Conservation (phyloP, 352 stramenopile genomes). For the Hyaloperonospora arabidopsidis region DNA sequence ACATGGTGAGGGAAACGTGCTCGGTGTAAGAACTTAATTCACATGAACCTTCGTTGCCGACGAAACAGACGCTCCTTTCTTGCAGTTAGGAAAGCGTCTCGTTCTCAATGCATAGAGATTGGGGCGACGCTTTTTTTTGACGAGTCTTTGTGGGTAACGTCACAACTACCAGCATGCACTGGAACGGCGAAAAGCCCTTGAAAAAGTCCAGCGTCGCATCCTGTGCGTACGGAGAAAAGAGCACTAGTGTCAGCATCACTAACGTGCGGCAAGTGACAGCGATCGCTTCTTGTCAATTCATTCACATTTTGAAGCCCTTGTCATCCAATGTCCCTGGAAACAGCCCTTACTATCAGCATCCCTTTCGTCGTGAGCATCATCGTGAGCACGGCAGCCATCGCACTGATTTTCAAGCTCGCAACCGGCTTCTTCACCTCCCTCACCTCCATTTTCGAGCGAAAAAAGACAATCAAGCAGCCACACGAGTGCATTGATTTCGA, state of each 20-base stretch:
- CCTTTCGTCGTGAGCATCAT: constrained; percentile 29
- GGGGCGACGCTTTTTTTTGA: not conserved
- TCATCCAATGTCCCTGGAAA: constrained; percentile 13
- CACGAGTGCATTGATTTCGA: constrained; percentile 21
- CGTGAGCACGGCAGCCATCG: constrained; percentile 25
- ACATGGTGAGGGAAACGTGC: too few species aligned
- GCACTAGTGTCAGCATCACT: constrained; percentile 1
- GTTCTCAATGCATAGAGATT: too few species aligned
- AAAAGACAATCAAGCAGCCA: constrained; percentile 10
- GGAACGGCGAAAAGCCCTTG: constrained; percentile 9
- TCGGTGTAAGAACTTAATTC: too few species aligned
- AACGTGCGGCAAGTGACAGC: constrained; percentile 2
- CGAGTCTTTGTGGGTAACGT: not conserved
- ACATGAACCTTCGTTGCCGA: not conserved
- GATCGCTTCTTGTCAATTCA: constrained; percentile 9
- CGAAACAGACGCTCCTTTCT: too few species aligned
- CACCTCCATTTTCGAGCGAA: constrained; percentile 5
- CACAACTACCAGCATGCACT: not conserved
- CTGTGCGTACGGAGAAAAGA: constrained; percentile 8
- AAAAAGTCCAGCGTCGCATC: constrained; percentile 8
- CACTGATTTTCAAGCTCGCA: constrained; percentile 36
- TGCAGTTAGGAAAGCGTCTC: too few species aligned
- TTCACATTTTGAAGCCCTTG: constrained; percentile 13
- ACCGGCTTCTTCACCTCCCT: constrained; percentile 5
- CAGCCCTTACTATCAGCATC: constrained; percentile 13